Conservation (phyloP, 148 eudicot species). For the Chenopodium quinoa region DNA sequence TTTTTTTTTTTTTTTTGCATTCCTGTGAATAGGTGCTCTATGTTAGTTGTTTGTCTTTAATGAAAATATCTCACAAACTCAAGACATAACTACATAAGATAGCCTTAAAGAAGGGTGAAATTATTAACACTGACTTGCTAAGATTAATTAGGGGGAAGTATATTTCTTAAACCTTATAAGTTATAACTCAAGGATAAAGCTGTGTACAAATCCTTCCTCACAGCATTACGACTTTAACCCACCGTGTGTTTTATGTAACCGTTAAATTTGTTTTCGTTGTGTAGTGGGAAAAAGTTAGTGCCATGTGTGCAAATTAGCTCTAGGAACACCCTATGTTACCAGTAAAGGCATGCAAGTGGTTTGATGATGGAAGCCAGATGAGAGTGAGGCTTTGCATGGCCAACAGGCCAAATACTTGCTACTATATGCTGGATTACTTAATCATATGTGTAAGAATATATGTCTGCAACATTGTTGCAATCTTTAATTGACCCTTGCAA, state of each 20-base stretch:
- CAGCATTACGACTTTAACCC: background rate
- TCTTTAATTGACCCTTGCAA: background rate
- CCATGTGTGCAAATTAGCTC: background rate
- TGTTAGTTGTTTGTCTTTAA: background rate
- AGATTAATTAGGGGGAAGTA: background rate
- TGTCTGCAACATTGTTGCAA: background rate
- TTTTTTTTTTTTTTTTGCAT: background rate
- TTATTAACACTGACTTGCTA: background rate
- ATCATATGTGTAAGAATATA: background rate
- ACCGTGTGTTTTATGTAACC: background rate
- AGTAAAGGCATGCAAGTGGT: background rate
- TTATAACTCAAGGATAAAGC: background rate
- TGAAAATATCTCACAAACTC: background rate
- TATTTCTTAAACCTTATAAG: background rate
- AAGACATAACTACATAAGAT: background rate
- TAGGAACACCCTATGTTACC: background rate
- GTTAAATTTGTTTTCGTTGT: background rate
- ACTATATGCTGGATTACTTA: background rate
- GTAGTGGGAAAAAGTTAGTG: background rate
- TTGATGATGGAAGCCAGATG: background rate
- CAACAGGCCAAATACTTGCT: background rate
- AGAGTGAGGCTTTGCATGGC: background rate
- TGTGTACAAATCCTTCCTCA: background rate
- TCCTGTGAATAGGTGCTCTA: background rate
- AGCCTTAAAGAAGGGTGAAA: background rate